phyloP scores from a whole-genome alignment of 2,329 filamentous ascomycete genomes.

The Botrytis aclada region DNA sequence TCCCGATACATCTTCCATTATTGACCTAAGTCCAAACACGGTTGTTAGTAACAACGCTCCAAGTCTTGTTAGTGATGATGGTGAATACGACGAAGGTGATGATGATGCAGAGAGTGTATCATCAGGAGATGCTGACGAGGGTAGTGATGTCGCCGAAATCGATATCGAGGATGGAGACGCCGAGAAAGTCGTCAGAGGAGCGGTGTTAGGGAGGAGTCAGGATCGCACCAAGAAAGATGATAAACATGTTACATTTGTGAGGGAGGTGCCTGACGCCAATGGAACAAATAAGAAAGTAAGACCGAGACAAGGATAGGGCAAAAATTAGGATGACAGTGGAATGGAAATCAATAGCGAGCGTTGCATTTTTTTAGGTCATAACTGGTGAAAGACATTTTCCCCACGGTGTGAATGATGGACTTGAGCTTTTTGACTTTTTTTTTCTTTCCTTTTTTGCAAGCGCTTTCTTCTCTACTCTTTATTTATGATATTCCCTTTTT shows the following conservation, averaged over 20 bases:
- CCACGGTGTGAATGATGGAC: neutral
- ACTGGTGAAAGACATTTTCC: neutral
- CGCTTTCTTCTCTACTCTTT: neutral
- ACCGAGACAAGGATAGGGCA: neutral
- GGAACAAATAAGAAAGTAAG: neutral
- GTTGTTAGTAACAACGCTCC: slow-evolving; percentile 72
- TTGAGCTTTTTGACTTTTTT: neutral
- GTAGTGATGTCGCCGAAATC: slow-evolving; percentile 61
- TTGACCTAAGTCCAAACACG: slow-evolving; percentile 66
- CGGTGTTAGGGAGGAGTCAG: slow-evolving; percentile 30
- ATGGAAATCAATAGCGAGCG: neutral
- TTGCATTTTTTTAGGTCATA: neutral
- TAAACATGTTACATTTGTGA: slow-evolving; percentile 40
- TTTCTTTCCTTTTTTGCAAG: neutral
- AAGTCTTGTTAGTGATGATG: slow-evolving; percentile 76
- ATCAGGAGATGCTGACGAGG: slow-evolving; percentile 52
- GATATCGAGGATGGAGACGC: slow-evolving; percentile 52
- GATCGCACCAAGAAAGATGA: slow-evolving; percentile 35
- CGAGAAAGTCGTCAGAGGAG: slow-evolving; percentile 33
- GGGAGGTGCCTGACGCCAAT: slow-evolving; percentile 26
- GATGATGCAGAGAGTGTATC: slow-evolving; percentile 52
- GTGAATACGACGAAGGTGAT: slow-evolving; percentile 72
- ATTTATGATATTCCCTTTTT: neutral
- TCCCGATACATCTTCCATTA: slow-evolving; percentile 49
- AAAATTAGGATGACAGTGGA: neutral